A percentile compares a stretch with the other conserved stretches of the same genome.
Evolutionary conservation across 2,329 filamentous ascomycete genomes (phyloP).

Genomic region (Fusarium lateritium): DNA sequence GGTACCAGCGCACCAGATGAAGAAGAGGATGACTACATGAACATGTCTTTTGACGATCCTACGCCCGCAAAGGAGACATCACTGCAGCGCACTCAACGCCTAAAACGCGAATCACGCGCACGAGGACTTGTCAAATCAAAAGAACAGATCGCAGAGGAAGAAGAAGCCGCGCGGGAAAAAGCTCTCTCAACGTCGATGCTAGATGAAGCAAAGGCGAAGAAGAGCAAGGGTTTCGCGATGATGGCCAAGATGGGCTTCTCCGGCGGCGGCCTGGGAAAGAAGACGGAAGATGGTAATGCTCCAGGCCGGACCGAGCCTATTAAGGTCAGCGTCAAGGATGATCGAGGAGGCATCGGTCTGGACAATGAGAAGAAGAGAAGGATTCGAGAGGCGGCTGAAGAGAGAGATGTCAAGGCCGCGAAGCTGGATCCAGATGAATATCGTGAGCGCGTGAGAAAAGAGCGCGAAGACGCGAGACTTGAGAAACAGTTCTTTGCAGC

Average conservation of each 20-base stretch:
- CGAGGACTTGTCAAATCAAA: slow-evolving; percentile 83
- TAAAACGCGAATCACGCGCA: slow-evolving; percentile 75
- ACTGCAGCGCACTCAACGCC: slow-evolving; percentile 67
- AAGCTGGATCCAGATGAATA: slow-evolving; percentile 79
- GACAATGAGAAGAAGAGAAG: slow-evolving; percentile 88
- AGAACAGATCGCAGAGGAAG: slow-evolving; percentile 83
- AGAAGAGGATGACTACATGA: slow-evolving; percentile 97
- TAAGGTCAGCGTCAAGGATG: slow-evolving; percentile 81
- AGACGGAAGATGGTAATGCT: slow-evolving; percentile 62
- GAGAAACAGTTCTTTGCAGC: slow-evolving; percentile 82
- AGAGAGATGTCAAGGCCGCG: slow-evolving; percentile 71
- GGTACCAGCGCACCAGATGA: slow-evolving; percentile 60
- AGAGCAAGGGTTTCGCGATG: slow-evolving; percentile 93
- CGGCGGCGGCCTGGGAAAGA: slow-evolving; percentile 78
- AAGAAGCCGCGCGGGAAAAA: slow-evolving; percentile 78
- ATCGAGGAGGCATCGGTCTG: slow-evolving; percentile 85
- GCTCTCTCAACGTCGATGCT: slow-evolving; percentile 83
- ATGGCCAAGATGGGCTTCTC: slow-evolving; percentile 97
- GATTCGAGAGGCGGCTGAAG: slow-evolving; percentile 73
- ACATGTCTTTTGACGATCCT: slow-evolving; percentile 86
- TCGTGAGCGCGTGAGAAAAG: slow-evolving; percentile 77
- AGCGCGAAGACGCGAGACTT: slow-evolving; percentile 76
- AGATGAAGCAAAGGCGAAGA: slow-evolving; percentile 66
- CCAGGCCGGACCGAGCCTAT: slow-evolving; percentile 76
- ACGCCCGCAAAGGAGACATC: slow-evolving; percentile 68